Base-by-base conservation (phyloP, 179 eudicot species). In the Spinacia oleracea region DNA sequence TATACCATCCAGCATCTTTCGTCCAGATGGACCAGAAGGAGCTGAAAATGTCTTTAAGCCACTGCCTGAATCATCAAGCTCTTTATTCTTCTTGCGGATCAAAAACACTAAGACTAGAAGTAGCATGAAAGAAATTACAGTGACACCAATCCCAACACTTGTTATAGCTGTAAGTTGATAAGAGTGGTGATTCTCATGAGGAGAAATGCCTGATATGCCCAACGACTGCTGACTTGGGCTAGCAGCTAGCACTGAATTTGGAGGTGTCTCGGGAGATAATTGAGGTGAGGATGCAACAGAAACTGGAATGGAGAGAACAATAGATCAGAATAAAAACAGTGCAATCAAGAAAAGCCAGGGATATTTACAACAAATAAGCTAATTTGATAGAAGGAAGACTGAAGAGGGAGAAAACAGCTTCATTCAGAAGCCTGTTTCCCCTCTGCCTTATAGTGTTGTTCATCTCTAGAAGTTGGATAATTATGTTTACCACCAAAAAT, bases 1-100 rank as follows among this genome's bases (percentile, higher is more conserved):
- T 62, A 53, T 87, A 96, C 99, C 99, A 83, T 90, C 96, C 12
- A 78, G 91, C 78, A 85, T 81, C 80, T 84, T 93, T 83, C 87
- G 86, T 20, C 87, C 56, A 75, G 89, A 81, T 58, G 80, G 92
- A 72, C 84, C 75, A 76, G 79, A 75, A 59, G 84, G 71, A 80
- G 88, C 86, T 73, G 83, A 50, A 42, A 83, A 79, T 71, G 81
- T 73, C 83, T 90, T 89, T 69, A 80, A 84, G 65, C 83, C 81
- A 56, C 35, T 73, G 50, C 88, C 90, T 11, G 88, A 69, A 77
- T 83, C 90, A 35, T 88, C 89, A 20, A 96, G 91, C 89, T 96
- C 93, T 82, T 78, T 81, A 74, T 80, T 86, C 86, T 96, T 93
- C 82, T 82, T 87, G 51, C 85, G 91, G 80, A 93, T 91, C 79